Evolutionary conservation across 139 green algal genomes (phyloP).

Genomic region (Volvox africanus): DNA sequence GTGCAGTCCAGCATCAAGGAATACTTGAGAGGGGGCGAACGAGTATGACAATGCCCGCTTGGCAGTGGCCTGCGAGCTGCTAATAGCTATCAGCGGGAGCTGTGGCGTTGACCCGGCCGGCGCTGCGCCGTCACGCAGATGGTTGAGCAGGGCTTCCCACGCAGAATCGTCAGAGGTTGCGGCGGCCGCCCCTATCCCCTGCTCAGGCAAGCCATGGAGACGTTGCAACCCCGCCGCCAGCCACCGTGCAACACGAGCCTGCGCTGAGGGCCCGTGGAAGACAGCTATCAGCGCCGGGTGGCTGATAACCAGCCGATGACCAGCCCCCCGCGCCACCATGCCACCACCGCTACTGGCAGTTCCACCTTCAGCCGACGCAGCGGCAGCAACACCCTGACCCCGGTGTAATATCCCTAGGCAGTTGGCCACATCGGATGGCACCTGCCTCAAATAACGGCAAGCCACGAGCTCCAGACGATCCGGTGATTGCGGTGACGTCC

Average conservation of each 20-base stretch:
- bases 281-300: slow-evolving; percentile 43
- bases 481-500: no score
- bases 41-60: slow-evolving; percentile 7
- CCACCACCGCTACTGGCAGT: background rate
- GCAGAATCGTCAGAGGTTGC: background rate
- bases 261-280: slow-evolving; percentile 29
- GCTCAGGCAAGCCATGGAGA: background rate
- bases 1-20: slow-evolving; percentile 1
- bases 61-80: background rate
- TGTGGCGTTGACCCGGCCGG: background rate
- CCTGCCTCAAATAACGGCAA: slow-evolving; percentile 17
- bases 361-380: background rate
- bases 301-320: slow-evolving; percentile 37
- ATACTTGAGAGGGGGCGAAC: background rate
- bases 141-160: background rate
- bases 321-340: background rate
- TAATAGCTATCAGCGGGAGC: slow-evolving; percentile 15
- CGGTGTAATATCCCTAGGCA: background rate
- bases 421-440: slow-evolving; percentile 23
- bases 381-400: background rate
- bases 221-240: background rate
- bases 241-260: background rate
- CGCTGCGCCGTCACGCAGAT: background rate
- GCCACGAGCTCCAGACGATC: slow-evolving; percentile 35
- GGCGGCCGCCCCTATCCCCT: background rate